Evolutionary conservation across 2,329 filamentous ascomycete species (phyloP).

Genomic region (Apiospora hydei): DNA sequence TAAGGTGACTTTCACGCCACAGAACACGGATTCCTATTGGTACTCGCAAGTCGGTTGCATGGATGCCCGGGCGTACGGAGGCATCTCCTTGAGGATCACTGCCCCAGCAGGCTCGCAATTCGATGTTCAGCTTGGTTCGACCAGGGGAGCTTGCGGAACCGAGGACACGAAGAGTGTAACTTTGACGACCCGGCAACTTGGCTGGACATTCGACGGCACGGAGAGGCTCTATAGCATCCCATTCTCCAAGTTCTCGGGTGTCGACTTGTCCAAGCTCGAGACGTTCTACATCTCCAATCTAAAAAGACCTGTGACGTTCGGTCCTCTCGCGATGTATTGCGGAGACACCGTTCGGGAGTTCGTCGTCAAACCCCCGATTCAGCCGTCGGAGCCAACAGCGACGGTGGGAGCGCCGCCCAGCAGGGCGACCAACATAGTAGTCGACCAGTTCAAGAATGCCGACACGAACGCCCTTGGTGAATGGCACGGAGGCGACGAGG

Average conservation of each 20-base stretch:
- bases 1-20: slow-evolving; percentile 60
- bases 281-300: slow-evolving; percentile 58
- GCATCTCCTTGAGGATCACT: slow-evolving; percentile 62
- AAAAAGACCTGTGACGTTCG: slow-evolving; percentile 56
- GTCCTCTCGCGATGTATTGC: slow-evolving; percentile 66
- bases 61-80: slow-evolving; percentile 59
- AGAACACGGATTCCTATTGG: slow-evolving; percentile 59
- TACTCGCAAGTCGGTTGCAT: slow-evolving; percentile 64
- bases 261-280: slow-evolving; percentile 60
- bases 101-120: slow-evolving; percentile 59
- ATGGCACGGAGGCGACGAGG: slow-evolving; percentile 71
- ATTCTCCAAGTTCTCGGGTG: slow-evolving; percentile 57
- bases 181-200: slow-evolving; percentile 55
- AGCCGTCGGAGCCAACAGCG: slow-evolving; percentile 51
- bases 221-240: slow-evolving; percentile 66
- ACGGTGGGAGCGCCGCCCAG: slow-evolving; percentile 58
- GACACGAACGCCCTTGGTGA: slow-evolving; percentile 65
- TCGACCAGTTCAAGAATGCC: slow-evolving; percentile 64
- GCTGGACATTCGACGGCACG: slow-evolving; percentile 66
- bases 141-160: slow-evolving; percentile 50
- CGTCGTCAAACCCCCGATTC: slow-evolving; percentile 48
- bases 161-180: slow-evolving; percentile 43
- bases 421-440: slow-evolving; percentile 58
- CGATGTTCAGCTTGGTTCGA: slow-evolving; percentile 58
- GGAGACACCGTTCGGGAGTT: slow-evolving; percentile 58